phyloP scores from a whole-genome alignment of 495 filamentous ascomycete genomes.

The Xylaria palmicola region DNA sequence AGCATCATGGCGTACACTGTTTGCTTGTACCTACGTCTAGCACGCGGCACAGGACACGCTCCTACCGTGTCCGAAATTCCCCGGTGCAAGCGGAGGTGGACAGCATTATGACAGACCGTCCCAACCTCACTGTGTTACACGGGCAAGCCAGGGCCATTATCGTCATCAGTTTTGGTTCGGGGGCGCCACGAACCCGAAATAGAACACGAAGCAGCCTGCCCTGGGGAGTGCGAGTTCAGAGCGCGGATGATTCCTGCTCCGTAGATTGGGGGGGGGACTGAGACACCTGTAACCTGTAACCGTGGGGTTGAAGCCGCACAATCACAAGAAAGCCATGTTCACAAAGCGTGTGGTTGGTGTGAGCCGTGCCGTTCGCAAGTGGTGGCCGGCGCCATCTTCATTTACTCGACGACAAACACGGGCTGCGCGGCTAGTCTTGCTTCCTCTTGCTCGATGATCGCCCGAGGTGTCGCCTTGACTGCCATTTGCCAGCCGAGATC shows the following conservation, averaged over 20 bases:
- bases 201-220: neutral
- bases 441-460: conserved; percentile 11
- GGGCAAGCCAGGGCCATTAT: neutral
- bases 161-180: neutral
- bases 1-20: no score
- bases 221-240: no score
- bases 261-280: neutral
- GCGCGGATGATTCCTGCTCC: no score
- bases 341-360: neutral
- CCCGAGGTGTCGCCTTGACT: conserved; percentile 1
- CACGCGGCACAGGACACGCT: neutral
- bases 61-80: neutral
- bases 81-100: neutral
- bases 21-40: conserved; percentile 4
- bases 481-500: conserved; percentile 6
- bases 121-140: conserved; percentile 3
- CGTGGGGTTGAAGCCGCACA: neutral
- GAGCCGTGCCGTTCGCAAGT: neutral
- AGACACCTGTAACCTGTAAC: no score
- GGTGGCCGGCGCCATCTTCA: conserved; percentile 2
- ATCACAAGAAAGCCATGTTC: neutral
- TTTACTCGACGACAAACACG: conserved; percentile 13
- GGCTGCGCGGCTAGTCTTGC: conserved; percentile 2
- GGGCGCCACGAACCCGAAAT: neutral
- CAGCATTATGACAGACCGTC: neutral